Conservation (phyloP, 768 basidiomycete genomes). For the Macrolepiota dolichaula region DNA sequence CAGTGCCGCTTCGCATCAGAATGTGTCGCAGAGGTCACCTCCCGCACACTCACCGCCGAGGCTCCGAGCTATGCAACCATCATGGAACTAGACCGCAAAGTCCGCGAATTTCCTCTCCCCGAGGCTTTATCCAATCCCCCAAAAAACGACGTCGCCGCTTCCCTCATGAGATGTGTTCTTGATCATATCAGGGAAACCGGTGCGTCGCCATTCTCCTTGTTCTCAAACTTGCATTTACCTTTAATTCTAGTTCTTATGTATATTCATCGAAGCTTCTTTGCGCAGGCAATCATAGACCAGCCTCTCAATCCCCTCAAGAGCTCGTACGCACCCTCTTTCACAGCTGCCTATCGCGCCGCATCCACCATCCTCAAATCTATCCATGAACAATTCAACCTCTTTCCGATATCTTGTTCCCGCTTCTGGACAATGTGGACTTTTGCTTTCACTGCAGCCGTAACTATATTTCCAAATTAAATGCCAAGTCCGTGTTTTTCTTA, state of each 20-base stretch:
- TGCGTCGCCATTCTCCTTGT: conserved; percentile 17
- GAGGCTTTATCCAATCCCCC: conserved; percentile 35
- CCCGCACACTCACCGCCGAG: conserved; percentile 60
- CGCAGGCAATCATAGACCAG: conserved; percentile 66
- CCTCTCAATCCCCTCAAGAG: conserved; percentile 66
- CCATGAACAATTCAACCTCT: conserved; percentile 41
- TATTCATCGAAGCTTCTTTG: conserved; percentile 67
- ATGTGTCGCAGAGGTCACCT: conserved; percentile 60
- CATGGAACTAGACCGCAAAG: conserved; percentile 64
- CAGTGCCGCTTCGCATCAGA: conserved; percentile 62
- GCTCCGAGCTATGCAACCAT: conserved; percentile 61
- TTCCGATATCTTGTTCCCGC: conserved; percentile 46
- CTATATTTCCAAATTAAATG: conserved; percentile 12
- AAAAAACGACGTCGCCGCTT: conserved; percentile 31
- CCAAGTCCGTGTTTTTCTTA: no score
- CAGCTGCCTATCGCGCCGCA: conserved; percentile 58
- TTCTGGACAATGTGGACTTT: conserved; percentile 67
- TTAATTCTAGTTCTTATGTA: conserved; percentile 48
- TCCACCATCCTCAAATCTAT: conserved; percentile 53
- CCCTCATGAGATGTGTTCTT: conserved; percentile 43
- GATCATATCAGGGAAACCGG: conserved; percentile 48
- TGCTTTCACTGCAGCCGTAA: conserved; percentile 51
- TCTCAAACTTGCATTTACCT: background rate
- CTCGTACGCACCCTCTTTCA: conserved; percentile 59
- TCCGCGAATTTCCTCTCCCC: conserved; percentile 62